Conservation (phyloP, 257 asterid genomes). For the Nicotiana obtusifolia region DNA sequence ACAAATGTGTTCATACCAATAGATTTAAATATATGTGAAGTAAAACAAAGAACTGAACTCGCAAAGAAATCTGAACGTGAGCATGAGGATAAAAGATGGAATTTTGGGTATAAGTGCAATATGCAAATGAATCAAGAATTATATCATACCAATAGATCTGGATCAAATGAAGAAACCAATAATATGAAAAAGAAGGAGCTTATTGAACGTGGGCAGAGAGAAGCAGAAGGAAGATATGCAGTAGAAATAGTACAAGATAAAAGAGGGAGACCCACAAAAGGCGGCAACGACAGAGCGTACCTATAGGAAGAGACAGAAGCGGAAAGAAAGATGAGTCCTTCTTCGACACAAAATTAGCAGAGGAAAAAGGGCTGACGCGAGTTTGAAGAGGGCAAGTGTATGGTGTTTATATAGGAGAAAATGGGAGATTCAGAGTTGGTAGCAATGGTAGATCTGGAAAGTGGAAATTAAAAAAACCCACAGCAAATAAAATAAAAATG, state of each 20-base stretch:
- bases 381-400: constrained; percentile 2
- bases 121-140: no score
- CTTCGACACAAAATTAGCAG: constrained; percentile 18
- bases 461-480: neutral
- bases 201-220: neutral
- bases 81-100: neutral
- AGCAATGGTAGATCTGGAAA: constrained; percentile 33
- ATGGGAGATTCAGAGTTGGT: neutral
- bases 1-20: no score
- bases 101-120: no score
- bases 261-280: neutral
- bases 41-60: no score
- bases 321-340: constrained; percentile 9
- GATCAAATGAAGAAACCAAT: no score
- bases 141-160: neutral
- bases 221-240: neutral
- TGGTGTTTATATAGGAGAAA: constrained; percentile 32
- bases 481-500: no score
- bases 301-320: constrained; percentile 17
- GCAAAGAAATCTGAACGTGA: no score
- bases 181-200: neutral
- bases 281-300: constrained; percentile 22
- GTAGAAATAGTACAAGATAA: neutral
- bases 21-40: neutral
- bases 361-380: constrained; percentile 16